These are phyloP conservation scores for Bryoglossum gracile DNA, from an alignment of 495 filamentous ascomycete genomes.

Conservation along the genomic window DNA sequence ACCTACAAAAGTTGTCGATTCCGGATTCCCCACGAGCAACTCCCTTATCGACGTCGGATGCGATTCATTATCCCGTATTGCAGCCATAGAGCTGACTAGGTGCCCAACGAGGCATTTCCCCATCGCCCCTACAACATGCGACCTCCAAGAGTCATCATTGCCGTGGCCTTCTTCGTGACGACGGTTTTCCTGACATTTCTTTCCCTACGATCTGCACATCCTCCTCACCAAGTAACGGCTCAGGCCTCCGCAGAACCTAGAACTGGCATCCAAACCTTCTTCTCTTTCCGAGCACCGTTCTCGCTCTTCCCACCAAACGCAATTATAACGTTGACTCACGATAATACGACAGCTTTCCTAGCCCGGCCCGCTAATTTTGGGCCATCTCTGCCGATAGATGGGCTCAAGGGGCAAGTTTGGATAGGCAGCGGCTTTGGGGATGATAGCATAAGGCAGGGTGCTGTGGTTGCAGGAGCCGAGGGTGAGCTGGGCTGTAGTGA, in stretches of 20 bases:
- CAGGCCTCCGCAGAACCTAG: neutral
- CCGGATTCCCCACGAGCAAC: neutral
- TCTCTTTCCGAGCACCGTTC: conserved; percentile 44
- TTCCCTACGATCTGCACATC: conserved; percentile 19
- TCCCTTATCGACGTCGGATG: conserved; percentile 15
- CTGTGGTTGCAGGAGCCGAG: conserved; percentile 47
- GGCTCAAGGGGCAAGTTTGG: conserved; percentile 81
- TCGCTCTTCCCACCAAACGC: conserved; percentile 91
- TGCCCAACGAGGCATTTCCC: conserved; percentile 19
- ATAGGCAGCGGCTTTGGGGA: conserved; percentile 85
- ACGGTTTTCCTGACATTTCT: conserved; percentile 22
- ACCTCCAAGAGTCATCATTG: conserved; percentile 42
- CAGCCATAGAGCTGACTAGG: conserved; percentile 23
- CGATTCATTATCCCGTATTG: conserved; percentile 6
- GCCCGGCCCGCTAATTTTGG: conserved; percentile 93
- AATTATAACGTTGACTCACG: conserved; percentile 91
- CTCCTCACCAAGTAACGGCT: conserved; percentile 8
- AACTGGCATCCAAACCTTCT: conserved; percentile 20
- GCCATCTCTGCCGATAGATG: conserved; percentile 63
- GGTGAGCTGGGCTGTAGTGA: conserved; percentile 97
- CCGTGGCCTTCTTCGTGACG: conserved; percentile 22
- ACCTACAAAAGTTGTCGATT: no score
- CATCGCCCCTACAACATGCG: conserved; percentile 38
- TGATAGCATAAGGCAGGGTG: conserved; percentile 53
- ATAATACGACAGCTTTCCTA: conserved; percentile 94